Conservation (phyloP, 768 basidiomycete genomes). For the Rhodotorula toruloides region DNA sequence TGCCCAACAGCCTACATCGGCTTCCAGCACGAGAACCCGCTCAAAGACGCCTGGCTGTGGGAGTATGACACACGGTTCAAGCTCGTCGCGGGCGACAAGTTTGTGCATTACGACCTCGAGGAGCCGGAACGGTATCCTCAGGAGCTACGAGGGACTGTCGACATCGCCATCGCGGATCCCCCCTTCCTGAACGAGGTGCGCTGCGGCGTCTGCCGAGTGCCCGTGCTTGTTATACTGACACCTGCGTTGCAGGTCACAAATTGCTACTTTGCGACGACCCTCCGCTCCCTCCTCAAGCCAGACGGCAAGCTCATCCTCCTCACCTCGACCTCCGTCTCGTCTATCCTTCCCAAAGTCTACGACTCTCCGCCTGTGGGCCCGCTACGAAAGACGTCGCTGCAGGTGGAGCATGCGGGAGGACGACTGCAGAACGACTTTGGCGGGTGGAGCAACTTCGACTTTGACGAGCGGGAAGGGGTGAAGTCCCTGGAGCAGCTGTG, state of each 20-base stretch:
- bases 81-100: conserved; percentile 26
- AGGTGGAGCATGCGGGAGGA: conserved; percentile 30
- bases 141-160: conserved; percentile 32
- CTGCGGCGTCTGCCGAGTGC: too few relatives aligned
- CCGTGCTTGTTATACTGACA: too few relatives aligned
- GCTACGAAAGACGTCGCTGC: conserved; percentile 12
- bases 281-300: conserved; percentile 34
- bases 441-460: conserved; percentile 31
- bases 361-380: conserved; percentile 25
- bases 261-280: conserved; percentile 34
- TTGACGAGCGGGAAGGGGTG: conserved; percentile 19
- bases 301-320: conserved; percentile 38
- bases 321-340: conserved; percentile 37
- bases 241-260: conserved; percentile 41
- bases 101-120: conserved; percentile 41
- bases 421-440: conserved; percentile 34
- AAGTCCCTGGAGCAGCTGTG: neutral
- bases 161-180: conserved; percentile 40
- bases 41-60: conserved; percentile 29
- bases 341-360: conserved; percentile 24
- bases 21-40: conserved; percentile 39
- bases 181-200: conserved; percentile 43
- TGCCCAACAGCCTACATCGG: conserved; percentile 43
- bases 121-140: conserved; percentile 35
- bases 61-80: conserved; percentile 42